phyloP scores from a whole-genome alignment of 1,284 basidiomycete genomes.

The Hemileia vastatrix region DNA sequence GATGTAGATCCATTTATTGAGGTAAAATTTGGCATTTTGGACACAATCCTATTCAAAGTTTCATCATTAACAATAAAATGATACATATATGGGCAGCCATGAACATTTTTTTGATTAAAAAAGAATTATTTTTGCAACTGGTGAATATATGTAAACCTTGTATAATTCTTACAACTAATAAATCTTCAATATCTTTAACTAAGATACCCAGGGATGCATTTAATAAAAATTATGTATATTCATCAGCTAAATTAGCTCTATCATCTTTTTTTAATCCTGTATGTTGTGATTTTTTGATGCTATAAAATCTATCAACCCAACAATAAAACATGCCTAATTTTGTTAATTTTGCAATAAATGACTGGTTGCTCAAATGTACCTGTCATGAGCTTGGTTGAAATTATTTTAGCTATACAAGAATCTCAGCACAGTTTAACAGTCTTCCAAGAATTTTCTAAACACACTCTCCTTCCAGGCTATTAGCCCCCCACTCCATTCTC shows the following conservation, averaged over 20 bases:
- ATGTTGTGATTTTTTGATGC: slow-evolving; percentile 46
- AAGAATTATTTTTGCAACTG: slow-evolving; percentile 64
- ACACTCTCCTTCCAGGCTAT: no score
- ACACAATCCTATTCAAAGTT: background rate
- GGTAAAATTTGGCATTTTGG: slow-evolving; percentile 46
- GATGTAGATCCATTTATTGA: slow-evolving; percentile 86
- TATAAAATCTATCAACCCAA: background rate
- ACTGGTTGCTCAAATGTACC: slow-evolving; percentile 13
- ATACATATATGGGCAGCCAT: slow-evolving; percentile 61
- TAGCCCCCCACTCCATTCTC: no score
- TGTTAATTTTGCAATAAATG: background rate
- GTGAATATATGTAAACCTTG: slow-evolving; percentile 59
- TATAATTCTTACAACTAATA: slow-evolving; percentile 83
- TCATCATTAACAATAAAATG: background rate
- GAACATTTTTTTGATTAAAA: slow-evolving; percentile 72
- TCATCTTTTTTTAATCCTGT: slow-evolving; percentile 75
- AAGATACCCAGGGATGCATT: slow-evolving; percentile 71
- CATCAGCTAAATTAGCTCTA: slow-evolving; percentile 62
- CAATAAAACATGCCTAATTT: background rate
- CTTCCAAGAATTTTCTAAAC: slow-evolving; percentile 69
- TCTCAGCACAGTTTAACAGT: slow-evolving; percentile 62
- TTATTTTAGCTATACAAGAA: slow-evolving; percentile 88
- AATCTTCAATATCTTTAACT: slow-evolving; percentile 85
- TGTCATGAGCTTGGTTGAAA: slow-evolving; percentile 71
- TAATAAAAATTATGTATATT: slow-evolving; percentile 51